Percentiles rank a stretch among this genome's conserved stretches.
These are phyloP conservation scores for Tetracladium setigerum DNA, from an alignment of 495 filamentous ascomycete species.

Conservation along the genomic window DNA sequence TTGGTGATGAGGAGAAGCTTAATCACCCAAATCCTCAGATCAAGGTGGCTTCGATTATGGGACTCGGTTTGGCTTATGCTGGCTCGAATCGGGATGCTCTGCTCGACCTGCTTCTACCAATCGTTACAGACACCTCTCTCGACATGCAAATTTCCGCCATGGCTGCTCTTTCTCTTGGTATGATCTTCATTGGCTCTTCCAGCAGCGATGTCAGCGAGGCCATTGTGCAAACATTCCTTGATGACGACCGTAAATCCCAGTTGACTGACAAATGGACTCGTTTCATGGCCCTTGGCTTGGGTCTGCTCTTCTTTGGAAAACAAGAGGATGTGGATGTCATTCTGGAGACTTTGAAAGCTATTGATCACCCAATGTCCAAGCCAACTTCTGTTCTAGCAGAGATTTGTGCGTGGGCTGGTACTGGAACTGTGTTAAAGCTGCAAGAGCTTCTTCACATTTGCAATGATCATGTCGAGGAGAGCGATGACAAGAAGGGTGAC, in stretches of 20 bases:
- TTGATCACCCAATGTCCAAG: conserved; percentile 91
- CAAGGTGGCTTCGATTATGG: conserved; percentile 82
- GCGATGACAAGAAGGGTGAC: conserved; percentile 82
- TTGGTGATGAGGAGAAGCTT: conserved; percentile 70
- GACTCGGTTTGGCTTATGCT: conserved; percentile 86
- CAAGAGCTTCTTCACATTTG: conserved; percentile 95
- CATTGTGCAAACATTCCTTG: conserved; percentile 83
- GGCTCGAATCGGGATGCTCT: conserved; percentile 85
- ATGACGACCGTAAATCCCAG: conserved; percentile 78
- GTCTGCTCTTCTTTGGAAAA: conserved; percentile 88
- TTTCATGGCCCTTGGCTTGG: conserved; percentile 91
- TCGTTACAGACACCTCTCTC: conserved; percentile 70
- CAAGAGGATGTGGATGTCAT: conserved; percentile 98
- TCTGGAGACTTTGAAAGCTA: conserved; percentile 87
- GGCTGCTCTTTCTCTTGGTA: conserved; percentile 84
- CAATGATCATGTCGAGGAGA: conserved; percentile 93
- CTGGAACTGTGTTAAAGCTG: conserved; percentile 90
- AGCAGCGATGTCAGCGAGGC: conserved; percentile 82
- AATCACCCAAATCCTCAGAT: conserved; percentile 68
- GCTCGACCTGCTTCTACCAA: conserved; percentile 71
- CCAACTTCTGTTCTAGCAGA: conserved; percentile 84
- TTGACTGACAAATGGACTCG: conserved; percentile 96
- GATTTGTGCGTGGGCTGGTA: conserved; percentile 96
- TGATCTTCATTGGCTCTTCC: conserved; percentile 89
- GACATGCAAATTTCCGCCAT: conserved; percentile 96